These are phyloP conservation scores for Cucumis sativus DNA, from an alignment of 306 rosid species.

Conservation along the genomic window DNA sequence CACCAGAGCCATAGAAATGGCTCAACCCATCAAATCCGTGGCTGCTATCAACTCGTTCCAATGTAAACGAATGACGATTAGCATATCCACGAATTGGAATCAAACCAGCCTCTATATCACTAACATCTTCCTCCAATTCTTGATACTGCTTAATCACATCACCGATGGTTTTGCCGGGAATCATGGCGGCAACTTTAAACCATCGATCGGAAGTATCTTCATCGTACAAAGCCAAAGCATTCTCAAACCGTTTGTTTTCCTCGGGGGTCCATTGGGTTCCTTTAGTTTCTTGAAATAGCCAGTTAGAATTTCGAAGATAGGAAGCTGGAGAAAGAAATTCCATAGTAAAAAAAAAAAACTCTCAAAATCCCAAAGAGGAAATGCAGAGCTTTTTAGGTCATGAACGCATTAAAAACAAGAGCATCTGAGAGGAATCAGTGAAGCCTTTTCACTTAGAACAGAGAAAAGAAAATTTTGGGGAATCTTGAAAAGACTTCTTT, in stretches of 20 bases:
- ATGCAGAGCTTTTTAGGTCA: neutral
- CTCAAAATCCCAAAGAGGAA: neutral
- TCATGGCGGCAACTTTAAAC: slow-evolving; percentile 57
- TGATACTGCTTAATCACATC: slow-evolving; percentile 79
- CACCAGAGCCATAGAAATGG: slow-evolving; percentile 43
- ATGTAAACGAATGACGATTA: slow-evolving; percentile 39
- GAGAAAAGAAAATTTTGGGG: slow-evolving; percentile 9
- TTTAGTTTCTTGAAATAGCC: slow-evolving; percentile 70
- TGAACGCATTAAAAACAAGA: neutral
- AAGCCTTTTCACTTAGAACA: neutral
- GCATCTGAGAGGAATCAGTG: neutral
- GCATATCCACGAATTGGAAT: slow-evolving; percentile 57
- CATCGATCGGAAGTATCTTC: slow-evolving; percentile 76
- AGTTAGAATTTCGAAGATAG: slow-evolving; percentile 45
- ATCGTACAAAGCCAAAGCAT: slow-evolving; percentile 64
- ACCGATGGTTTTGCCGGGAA: slow-evolving; percentile 79
- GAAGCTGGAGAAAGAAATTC: slow-evolving; percentile 61
- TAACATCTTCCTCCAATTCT: slow-evolving; percentile 73
- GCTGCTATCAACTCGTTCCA: slow-evolving; percentile 41
- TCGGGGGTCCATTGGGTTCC: slow-evolving; percentile 65
- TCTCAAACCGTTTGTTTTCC: slow-evolving; percentile 75
- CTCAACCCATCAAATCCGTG: slow-evolving; percentile 52
- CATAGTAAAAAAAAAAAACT: neutral
- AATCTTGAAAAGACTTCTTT: slow-evolving; percentile 19
- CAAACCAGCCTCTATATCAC: slow-evolving; percentile 81